Conservation (phyloP, 2,329 filamentous ascomycete genomes). For the Blumeriella jaapii region DNA sequence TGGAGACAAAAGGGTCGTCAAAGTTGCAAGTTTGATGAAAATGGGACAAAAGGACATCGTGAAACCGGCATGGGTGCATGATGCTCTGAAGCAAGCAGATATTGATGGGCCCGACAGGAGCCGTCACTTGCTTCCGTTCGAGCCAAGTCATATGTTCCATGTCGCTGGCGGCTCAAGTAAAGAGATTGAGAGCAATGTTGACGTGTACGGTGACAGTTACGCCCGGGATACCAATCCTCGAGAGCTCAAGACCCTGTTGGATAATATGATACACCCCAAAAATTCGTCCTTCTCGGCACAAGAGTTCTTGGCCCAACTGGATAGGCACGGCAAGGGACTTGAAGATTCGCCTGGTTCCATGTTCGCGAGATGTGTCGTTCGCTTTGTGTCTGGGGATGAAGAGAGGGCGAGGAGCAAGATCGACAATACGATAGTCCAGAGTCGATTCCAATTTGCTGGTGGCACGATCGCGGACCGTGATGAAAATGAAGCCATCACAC, state of each 20-base stretch:
- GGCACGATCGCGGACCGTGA: conserved; percentile 44
- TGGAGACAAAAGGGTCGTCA: conserved; percentile 69
- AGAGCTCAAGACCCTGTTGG: conserved; percentile 46
- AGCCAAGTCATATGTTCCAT: conserved; percentile 59
- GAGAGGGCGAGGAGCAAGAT: conserved; percentile 18
- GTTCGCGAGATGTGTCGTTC: conserved; percentile 34
- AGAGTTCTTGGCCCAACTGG: conserved; percentile 42
- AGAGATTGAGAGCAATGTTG: conserved; percentile 50
- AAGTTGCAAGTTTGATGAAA: conserved; percentile 74
- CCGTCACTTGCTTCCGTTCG: conserved; percentile 49
- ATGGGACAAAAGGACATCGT: conserved; percentile 60
- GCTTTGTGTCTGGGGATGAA: conserved; percentile 32
- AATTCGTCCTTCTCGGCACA: conserved; percentile 35
- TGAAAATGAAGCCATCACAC: conserved; percentile 49
- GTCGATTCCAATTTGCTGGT: conserved; percentile 57
- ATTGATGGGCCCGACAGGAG: conserved; percentile 36
- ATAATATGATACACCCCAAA: conserved; percentile 35
- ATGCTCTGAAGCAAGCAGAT: conserved; percentile 46
- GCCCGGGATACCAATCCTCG: conserved; percentile 53
- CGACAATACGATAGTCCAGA: conserved; percentile 36
- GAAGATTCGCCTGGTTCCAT: conserved; percentile 39
- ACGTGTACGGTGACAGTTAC: conserved; percentile 76
- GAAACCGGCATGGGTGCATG: conserved; percentile 69
- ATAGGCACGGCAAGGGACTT: conserved; percentile 42
- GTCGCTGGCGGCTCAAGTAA: conserved; percentile 44